Evolutionary conservation across 2,329 filamentous ascomycete species (phyloP).

Genomic region (Xylariaceae sp.): DNA sequence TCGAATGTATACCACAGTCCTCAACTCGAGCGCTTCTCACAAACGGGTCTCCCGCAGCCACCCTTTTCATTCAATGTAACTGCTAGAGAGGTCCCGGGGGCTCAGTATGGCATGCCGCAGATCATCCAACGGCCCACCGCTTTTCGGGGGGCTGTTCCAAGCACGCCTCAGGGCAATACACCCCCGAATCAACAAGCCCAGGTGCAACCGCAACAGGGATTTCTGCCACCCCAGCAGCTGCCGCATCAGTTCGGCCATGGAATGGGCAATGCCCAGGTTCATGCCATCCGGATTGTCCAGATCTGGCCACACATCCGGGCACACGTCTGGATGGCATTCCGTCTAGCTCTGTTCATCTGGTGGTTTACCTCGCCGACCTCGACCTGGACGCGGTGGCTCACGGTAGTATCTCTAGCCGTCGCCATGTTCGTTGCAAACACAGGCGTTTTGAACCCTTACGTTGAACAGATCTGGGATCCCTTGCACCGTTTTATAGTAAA

Average conservation of each 20-base stretch:
- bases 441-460: conserved; percentile 51
- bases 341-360: conserved; percentile 57
- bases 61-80: conserved; percentile 10
- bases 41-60: conserved; percentile 11
- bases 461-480: conserved; percentile 51
- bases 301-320: conserved; percentile 59
- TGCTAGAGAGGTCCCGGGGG: conserved; percentile 9
- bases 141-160: conserved; percentile 13
- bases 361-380: conserved; percentile 55
- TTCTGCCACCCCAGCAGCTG: conserved; percentile 24
- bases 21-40: conserved; percentile 22
- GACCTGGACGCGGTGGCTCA: conserved; percentile 55
- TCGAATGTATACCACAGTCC: conserved; percentile 49
- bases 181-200: conserved; percentile 26
- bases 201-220: conserved; percentile 25
- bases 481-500: conserved; percentile 55
- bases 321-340: conserved; percentile 57
- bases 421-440: conserved; percentile 55
- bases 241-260: conserved; percentile 27
- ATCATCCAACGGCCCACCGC: conserved; percentile 14
- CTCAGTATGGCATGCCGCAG: conserved; percentile 15
- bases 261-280: conserved; percentile 28
- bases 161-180: conserved; percentile 18
- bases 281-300: conserved; percentile 35
- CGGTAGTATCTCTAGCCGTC: conserved; percentile 48